Base-by-base conservation (phyloP, 192 early-diverging fungal species). In the Rhizophagus prolifer region DNA sequence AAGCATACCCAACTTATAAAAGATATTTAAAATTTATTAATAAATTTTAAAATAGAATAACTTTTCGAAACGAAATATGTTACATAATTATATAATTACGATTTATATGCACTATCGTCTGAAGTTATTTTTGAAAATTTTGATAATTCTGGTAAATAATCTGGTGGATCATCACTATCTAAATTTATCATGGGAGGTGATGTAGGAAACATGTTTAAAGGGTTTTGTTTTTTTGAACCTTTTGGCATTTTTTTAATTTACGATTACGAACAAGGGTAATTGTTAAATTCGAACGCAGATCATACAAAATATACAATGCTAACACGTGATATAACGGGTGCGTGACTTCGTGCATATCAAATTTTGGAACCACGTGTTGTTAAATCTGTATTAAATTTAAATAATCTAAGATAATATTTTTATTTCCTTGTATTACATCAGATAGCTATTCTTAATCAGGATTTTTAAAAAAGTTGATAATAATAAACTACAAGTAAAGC, bases 401-500 rank as follows among this genome's bases (percentile, higher is more conserved):
- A 38, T 38, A 8, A 38, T 38, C 36, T 44, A 44, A 44, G 12
- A 44, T 12, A 44, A 44, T 12, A 0, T 44, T 44, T 44, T 44
- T 44, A 44, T 44, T 44, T 44, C 7, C 7, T 38, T 38, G 36
- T 38, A 38, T 34, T 38, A 38, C 7, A 12, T n/a, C n/a, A 12
- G 3, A 44, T 44, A 44, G 41, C 4, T 44, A 44, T 44, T 44
- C 10, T 44, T 44, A 44, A n/a, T n/a, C n/a, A n/a, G n/a, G n/a
- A n/a, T n/a, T n/a, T n/a, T n/a, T n/a, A n/a, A n/a, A 44, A 10
- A 6, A 34, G 4, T 34, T 4, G 36, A 44, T 44, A 44, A 44
- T 44, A 63, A 28, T 13, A 63, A 59, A 67, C 70, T 94, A 95
- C 76, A 95, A 86, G 71, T 95, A 95, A 36, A 95, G 83, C 26